These are phyloP conservation scores for Lagenaria siceraria DNA, from an alignment of 306 rosid species.

Conservation along the genomic window DNA sequence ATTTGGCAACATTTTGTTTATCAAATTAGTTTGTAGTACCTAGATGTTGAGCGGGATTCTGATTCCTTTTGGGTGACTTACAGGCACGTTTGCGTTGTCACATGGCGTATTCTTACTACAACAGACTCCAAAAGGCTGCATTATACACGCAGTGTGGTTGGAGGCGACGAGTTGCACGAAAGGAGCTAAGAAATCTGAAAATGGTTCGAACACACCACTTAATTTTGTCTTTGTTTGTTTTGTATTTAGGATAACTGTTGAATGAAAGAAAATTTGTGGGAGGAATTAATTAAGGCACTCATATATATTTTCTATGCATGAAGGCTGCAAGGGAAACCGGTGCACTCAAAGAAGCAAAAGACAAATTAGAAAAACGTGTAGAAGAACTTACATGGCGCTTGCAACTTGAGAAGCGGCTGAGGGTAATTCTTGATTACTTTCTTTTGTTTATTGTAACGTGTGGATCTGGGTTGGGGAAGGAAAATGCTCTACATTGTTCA, in stretches of 20 bases:
- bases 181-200: conserved; percentile 87
- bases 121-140: conserved; percentile 69
- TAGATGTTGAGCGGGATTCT: not conserved
- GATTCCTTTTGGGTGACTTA: not conserved
- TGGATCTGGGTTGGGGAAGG: conserved; percentile 10
- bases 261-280: conserved; percentile 3
- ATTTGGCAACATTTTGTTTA: not conserved
- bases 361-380: conserved; percentile 98
- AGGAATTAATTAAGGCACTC: conserved; percentile 9
- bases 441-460: conserved; percentile 8
- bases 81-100: conserved; percentile 76
- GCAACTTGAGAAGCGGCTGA: conserved; percentile 92
- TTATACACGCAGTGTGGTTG: conserved; percentile 87
- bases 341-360: conserved; percentile 96
- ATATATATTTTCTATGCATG: conserved; percentile 16
- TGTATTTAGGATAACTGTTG: conserved; percentile 5
- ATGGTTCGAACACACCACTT: conserved; percentile 41
- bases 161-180: conserved; percentile 91
- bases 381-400: conserved; percentile 99
- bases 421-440: conserved; percentile 38
- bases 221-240: conserved; percentile 16
- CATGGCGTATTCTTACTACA: conserved; percentile 63
- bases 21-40: not conserved
- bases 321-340: conserved; percentile 99
- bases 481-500: conserved; percentile 1